Evolutionary conservation across 192 early-diverging fungal genomes (phyloP).

Genomic region (Backusella macrospora): DNA sequence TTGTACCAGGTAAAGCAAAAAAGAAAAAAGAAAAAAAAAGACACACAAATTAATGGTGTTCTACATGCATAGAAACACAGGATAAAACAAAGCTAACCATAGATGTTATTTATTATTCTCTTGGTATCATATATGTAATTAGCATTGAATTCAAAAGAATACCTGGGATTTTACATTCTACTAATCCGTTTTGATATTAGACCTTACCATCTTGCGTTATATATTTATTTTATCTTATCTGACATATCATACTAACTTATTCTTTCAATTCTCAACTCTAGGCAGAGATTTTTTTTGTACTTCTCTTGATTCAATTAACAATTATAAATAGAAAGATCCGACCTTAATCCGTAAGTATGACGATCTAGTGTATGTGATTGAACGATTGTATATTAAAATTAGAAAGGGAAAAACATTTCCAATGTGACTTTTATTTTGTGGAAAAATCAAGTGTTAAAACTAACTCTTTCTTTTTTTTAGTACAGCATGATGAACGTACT

Average conservation of each 20-base stretch:
- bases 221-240: background rate
- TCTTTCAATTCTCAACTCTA: background rate
- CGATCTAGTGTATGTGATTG: background rate
- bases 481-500: background rate
- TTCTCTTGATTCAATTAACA: too few relatives aligned
- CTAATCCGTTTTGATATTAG: background rate
- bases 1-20: background rate
- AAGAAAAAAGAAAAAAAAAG: background rate
- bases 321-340: background rate
- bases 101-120: background rate
- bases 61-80: background rate
- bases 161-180: background rate
- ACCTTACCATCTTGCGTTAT: background rate
- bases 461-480: background rate
- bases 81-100: background rate
- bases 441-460: conserved; percentile 1
- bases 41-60: background rate
- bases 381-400: background rate
- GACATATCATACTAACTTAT: background rate
- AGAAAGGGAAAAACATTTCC: background rate
- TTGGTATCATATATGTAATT: background rate
- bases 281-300: background rate
- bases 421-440: background rate
- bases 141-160: background rate
- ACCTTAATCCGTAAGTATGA: background rate